Evolutionary conservation across 352 stramenopile genomes (phyloP), one percentile per base, ranked within the genome.

Genomic region (Elongisporangium undulatum): DNA sequence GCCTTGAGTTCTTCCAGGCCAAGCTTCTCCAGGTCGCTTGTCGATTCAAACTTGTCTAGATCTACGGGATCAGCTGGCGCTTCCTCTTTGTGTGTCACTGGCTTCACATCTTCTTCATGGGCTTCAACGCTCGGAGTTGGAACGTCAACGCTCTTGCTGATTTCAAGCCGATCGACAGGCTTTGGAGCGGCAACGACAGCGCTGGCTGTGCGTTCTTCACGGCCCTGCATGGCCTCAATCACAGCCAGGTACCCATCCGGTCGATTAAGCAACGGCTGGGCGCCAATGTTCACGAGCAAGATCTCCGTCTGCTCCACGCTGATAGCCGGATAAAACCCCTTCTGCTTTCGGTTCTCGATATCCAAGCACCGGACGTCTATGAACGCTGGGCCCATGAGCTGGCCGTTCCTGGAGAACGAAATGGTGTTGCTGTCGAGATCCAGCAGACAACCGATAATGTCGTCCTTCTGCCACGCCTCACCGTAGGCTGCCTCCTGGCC

Each of bases 1-100:
- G 80, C 69, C 74, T 99, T 99, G 15, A 99, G 71, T 12, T 61
- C 65, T 54, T 98, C 94, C 24, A 96, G 74, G 15, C 95, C 94
- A 5, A 99, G 71, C 4, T 70, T 76, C 55, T 96, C 79, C 52
- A 98, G 77, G n/a, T 81, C 79, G 7, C 79, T 71, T 5, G 75
- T 62, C 13, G 69, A 77, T 24, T 77, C 80, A 64, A 82, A 95
- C 8, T 66, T 55, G 49, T 73, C 71, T 51, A 94, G 49, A 23
- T 93, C 71, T 8, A 89, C 58, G 38, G 69, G 49, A n/a, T 68
- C 56, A n/a, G 67, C 51, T 15, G 23, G 51, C 49, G 56, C 52
- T n/a, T 61, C 61, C 8, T 66, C 62, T 49, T 75, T 57, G 34
- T 8, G 2, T 16, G 19, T 8, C 16, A 48, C 16, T 39, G 58